Evolutionary conservation across 257 asterid species (phyloP).

Genomic region (Jaltomata sinuosa): DNA sequence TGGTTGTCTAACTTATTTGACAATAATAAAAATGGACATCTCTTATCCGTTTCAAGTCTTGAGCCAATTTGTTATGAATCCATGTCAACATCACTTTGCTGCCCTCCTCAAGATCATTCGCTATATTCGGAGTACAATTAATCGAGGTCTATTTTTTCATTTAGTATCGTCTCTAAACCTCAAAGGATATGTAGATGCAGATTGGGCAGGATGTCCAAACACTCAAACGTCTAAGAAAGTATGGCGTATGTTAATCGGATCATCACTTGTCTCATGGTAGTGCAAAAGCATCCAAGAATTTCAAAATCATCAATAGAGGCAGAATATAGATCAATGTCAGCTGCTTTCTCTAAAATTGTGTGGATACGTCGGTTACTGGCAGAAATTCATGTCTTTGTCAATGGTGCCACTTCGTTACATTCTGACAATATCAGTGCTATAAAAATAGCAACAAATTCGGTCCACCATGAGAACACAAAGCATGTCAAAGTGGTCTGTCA

Average conservation of each 20-base stretch:
- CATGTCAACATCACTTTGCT: neutral
- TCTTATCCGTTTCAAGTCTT: too few species aligned
- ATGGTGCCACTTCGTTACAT: neutral
- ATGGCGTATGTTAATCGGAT: neutral
- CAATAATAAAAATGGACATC: too few species aligned
- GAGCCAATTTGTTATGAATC: too few species aligned
- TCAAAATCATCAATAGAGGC: neutral
- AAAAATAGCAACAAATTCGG: neutral
- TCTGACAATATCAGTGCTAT: neutral
- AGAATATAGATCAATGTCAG: neutral
- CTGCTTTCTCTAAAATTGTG: neutral
- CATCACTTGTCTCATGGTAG: neutral
- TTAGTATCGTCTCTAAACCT: neutral
- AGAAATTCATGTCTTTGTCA: neutral
- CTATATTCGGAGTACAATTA: neutral
- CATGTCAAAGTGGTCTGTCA: neutral
- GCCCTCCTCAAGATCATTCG: neutral
- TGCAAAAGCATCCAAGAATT: neutral
- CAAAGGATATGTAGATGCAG: neutral
- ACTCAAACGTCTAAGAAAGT: accelerated
- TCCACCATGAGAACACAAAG: neutral
- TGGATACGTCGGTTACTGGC: neutral
- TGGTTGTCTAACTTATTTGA: too few species aligned
- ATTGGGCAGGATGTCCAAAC: neutral
- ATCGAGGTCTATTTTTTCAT: neutral